Base-by-base conservation (phyloP, 352 stramenopile species). In the Globisporangium cederbergense region DNA sequence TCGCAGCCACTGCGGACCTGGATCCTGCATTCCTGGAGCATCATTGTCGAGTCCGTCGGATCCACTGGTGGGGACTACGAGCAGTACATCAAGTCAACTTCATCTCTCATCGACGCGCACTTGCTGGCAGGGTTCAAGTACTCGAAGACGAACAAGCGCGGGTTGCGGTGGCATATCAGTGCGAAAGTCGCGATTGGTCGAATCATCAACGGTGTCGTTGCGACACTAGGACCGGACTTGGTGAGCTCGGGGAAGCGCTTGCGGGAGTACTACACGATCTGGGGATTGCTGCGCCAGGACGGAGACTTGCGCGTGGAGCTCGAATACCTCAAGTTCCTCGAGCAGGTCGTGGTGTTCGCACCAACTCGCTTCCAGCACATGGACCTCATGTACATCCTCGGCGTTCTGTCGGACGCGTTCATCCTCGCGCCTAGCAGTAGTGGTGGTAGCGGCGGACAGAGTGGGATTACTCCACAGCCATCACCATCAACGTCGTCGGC, bases 261-360 rank as follows among this genome's bases (percentile, higher is more conserved):
- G 60, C 76, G 83, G 18, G 72, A 93, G 40, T 82, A 91, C 36
- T 89, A 89, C 58, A 86, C 75, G 7, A 75, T 86, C 25, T 96
- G 83, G 83, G 76, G 72, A 28, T 49, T 95, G 51, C 72, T 96
- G 25, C 85, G 88, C 18, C 74, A 88, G 38, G 74, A 88, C 61
- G 76, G 78, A 10, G 82, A 95, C 28, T 62, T 80, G n/a, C 78
- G 83, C 14, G 68, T 95, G 4, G 84, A 95, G 55, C 71, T 91
- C 20, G 84, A 93, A 60, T 93, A 86, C 52, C 77, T 93, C 40
- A 84, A 81, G 52, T 94, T 93, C 32, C 63, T 95, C 38, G 82
- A 95, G 66, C 88, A 96, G 77, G 70, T 96, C 4, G 81, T 93
- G 0, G 81, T 95, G 40, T 92, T 95, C 57, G 82, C 82, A 25